These are phyloP conservation scores for Endocalyx cinctus DNA, from an alignment of 2,329 filamentous ascomycete genomes.

Conservation along the genomic window DNA sequence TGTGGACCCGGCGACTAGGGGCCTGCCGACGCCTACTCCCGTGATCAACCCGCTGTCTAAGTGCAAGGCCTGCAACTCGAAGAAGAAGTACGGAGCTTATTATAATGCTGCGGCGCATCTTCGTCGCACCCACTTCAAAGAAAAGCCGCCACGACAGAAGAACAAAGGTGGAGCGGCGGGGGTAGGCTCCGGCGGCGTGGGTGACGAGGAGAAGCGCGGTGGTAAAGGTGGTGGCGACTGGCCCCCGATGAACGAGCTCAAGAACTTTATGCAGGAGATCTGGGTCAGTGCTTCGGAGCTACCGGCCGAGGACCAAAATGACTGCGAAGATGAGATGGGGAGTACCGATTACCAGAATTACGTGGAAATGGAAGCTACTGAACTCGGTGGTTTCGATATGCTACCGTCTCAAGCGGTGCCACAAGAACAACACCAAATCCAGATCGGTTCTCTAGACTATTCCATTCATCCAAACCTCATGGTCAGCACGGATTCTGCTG, in stretches of 20 bases:
- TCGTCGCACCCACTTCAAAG: conserved; percentile 81
- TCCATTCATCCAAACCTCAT: conserved; percentile 12
- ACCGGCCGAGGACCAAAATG: conserved; percentile 28
- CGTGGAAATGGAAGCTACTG: conserved; percentile 9
- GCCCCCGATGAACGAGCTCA: conserved; percentile 53
- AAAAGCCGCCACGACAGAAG: conserved; percentile 44
- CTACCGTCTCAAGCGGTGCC: conserved; percentile 4
- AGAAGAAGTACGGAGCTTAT: conserved; percentile 83
- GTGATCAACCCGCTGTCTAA: conserved; percentile 64
- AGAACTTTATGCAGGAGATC: conserved; percentile 56
- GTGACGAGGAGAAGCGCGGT: conserved; percentile 46
- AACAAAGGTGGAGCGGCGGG: conserved; percentile 33
- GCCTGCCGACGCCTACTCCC: conserved; percentile 38
- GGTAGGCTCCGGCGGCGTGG: conserved; percentile 19
- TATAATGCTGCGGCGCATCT: conserved; percentile 94
- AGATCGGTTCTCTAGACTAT: conserved; percentile 18
- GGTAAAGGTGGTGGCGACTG: conserved; percentile 51
- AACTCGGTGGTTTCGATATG: conserved; percentile 17
- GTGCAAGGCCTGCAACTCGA: conserved; percentile 75
- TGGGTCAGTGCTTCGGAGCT: conserved; percentile 32
- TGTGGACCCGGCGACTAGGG: conserved; percentile 43
- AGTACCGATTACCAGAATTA: conserved; percentile 26
- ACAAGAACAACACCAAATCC: conserved; percentile 8
- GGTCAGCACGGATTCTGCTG: conserved; percentile 14
- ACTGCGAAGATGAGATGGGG: conserved; percentile 33